Percentiles rank a stretch among this genome's conserved stretches.
Evolutionary conservation across 2,329 filamentous ascomycete species (phyloP).

Genomic region (Chaetomium strumarium): DNA sequence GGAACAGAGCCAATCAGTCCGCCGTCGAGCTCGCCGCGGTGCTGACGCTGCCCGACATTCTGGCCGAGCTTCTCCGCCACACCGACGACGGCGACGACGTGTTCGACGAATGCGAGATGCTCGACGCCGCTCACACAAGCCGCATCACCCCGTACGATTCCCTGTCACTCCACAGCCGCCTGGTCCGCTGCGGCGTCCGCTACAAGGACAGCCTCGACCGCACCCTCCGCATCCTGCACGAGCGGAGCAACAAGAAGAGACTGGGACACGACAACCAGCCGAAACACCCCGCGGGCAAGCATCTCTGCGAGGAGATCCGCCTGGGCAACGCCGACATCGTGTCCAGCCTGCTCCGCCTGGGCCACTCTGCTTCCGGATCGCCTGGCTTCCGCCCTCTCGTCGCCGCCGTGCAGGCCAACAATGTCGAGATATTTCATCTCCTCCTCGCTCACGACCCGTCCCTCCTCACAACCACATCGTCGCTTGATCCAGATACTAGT

Average conservation of each 20-base stretch:
- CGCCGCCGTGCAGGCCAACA: slow-evolving; percentile 9
- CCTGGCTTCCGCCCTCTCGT: slow-evolving; percentile 8
- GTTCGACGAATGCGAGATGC: slow-evolving; percentile 13
- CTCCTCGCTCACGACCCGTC: not conserved
- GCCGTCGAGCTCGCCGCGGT: slow-evolving; percentile 15
- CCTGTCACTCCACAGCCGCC: slow-evolving; percentile 12
- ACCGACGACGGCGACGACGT: not conserved
- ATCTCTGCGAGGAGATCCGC: slow-evolving; percentile 12
- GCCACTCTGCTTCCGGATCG: slow-evolving; percentile 10
- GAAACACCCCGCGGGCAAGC: not conserved
- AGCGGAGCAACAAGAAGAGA: slow-evolving; percentile 1
- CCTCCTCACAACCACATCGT: too few relatives aligned
- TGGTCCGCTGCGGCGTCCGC: slow-evolving; percentile 14
- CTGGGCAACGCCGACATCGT: slow-evolving; percentile 14
- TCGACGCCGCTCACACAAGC: slow-evolving; percentile 8
- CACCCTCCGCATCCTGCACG: slow-evolving; percentile 8
- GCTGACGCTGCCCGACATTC: slow-evolving; percentile 16
- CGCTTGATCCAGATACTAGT: not conserved
- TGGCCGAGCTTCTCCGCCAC: slow-evolving; percentile 12
- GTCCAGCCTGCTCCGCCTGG: slow-evolving; percentile 9
- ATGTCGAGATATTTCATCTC: slow-evolving; percentile 1
- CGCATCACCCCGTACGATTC: slow-evolving; percentile 11
- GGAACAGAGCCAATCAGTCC: not conserved
- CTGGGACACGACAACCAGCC: not conserved
- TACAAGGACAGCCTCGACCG: slow-evolving; percentile 6